phyloP scores from a whole-genome alignment of 139 green algal genomes.

The Chlorella ohadii region DNA sequence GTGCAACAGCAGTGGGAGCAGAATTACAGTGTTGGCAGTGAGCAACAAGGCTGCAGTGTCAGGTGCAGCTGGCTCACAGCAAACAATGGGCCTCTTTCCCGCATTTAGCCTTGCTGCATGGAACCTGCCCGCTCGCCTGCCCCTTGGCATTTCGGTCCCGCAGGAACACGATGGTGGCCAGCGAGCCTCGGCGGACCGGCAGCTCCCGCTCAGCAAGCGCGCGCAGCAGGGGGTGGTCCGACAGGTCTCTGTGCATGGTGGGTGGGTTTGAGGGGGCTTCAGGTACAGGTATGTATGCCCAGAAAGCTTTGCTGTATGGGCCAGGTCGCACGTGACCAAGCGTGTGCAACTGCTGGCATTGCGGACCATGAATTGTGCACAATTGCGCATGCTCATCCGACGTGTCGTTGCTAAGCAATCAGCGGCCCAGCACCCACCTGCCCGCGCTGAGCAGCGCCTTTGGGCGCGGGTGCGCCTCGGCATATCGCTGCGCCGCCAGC shows the following conservation, averaged over 20 bases:
- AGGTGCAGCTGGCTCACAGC: too few relatives aligned
- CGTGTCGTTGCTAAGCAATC: too few relatives aligned
- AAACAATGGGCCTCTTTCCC: too few relatives aligned
- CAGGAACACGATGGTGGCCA: conserved; percentile 93
- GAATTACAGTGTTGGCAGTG: background rate
- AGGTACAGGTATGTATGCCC: too few relatives aligned
- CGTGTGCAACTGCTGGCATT: too few relatives aligned
- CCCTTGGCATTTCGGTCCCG: conserved; percentile 80
- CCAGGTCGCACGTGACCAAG: too few relatives aligned
- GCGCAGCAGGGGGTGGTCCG: conserved; percentile 77
- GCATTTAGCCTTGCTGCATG: too few relatives aligned
- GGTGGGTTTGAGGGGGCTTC: too few relatives aligned
- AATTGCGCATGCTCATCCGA: too few relatives aligned
- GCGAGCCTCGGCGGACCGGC: conserved; percentile 85
- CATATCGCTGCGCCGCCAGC: conserved; percentile 68
- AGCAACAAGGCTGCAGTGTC: background rate
- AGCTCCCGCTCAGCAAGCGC: conserved; percentile 80
- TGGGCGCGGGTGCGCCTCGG: conserved; percentile 76
- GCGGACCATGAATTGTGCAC: too few relatives aligned
- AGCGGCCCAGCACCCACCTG: background rate
- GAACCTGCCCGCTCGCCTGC: conserved; percentile 62
- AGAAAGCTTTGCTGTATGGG: too few relatives aligned
- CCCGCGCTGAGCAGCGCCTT: conserved; percentile 76
- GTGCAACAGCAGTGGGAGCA: background rate
- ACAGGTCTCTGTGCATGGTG: conserved; percentile 74